phyloP scores from a whole-genome alignment of 2,329 filamentous ascomycete genomes.

The Neofusicoccum parvum region DNA sequence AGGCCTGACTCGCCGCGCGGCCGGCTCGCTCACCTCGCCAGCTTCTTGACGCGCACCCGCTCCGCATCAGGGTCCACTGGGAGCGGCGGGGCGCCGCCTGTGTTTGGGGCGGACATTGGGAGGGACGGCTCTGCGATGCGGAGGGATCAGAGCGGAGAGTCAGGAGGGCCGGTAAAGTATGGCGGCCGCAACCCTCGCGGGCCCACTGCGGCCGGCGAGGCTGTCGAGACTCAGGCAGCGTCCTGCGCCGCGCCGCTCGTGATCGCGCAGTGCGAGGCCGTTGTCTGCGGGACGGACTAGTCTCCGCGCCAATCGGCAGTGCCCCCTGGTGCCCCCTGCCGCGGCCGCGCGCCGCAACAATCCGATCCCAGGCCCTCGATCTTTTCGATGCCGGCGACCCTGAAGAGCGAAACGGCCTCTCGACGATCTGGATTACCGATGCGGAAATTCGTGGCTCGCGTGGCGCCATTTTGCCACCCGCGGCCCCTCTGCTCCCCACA shows the following conservation, averaged over 20 bases:
- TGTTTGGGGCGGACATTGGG: not conserved
- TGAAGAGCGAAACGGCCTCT: not conserved
- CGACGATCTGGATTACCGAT: not conserved
- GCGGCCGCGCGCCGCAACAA: not conserved
- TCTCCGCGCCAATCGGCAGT: not conserved
- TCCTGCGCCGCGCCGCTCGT: not conserved
- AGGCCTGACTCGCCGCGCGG: not conserved
- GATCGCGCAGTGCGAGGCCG: not conserved
- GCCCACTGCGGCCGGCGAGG: too few species aligned
- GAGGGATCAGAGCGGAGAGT: not conserved
- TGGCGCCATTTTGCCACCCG: conserved; percentile 3
- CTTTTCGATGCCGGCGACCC: not conserved
- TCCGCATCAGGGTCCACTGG: not conserved
- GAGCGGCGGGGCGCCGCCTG: not conserved
- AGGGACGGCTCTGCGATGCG: not conserved
- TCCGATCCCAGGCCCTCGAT: not conserved
- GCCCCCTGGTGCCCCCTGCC: not conserved
- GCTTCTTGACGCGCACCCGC: conserved; percentile 8
- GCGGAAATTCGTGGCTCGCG: conserved; percentile 3
- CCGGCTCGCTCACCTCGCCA: not conserved
- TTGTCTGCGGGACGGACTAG: not conserved
- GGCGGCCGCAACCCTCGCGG: too few species aligned
- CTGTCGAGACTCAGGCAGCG: too few species aligned
- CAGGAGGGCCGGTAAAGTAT: too few species aligned
- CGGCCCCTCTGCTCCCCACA: not conserved